These are phyloP conservation scores for Umbelopsis sp. DNA, from an alignment of 371 early-diverging fungal species.

Conservation along the genomic window DNA sequence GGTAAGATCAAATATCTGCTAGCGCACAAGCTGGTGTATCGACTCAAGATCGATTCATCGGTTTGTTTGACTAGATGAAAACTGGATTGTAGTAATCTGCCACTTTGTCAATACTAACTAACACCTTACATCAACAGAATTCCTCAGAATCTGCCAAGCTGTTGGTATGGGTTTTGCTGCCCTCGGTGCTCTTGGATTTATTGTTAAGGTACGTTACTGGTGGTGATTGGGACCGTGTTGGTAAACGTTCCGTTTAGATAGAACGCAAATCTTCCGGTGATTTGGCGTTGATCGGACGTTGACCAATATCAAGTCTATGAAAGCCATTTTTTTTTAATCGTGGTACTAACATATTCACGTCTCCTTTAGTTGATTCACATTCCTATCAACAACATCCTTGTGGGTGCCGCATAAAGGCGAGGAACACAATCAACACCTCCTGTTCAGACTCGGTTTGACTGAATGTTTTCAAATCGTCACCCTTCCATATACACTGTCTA, in stretches of 20 bases:
- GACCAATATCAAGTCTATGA: not conserved
- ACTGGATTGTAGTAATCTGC: not conserved
- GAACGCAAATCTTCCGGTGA: too few relatives aligned
- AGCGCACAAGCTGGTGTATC: not conserved
- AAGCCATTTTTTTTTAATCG: too few relatives aligned
- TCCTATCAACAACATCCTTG: conserved; percentile 99
- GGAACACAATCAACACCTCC: not conserved
- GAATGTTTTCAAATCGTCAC: not conserved
- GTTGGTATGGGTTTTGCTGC: conserved; percentile 96
- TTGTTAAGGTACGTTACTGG: conserved; percentile 78
- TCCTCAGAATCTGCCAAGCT: conserved; percentile 89
- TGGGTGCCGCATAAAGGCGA: conserved; percentile 64
- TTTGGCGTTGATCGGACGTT: too few relatives aligned
- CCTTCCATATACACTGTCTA: conserved; percentile 2
- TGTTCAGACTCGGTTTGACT: not conserved
- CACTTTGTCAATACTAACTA: not conserved
- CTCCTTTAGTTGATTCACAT: conserved; percentile 86
- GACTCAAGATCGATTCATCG: not conserved
- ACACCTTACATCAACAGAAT: conserved; percentile 66
- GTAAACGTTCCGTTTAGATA: not conserved
- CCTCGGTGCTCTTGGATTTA: conserved; percentile 97
- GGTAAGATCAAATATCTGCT: conserved; percentile 55
- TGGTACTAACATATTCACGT: not conserved
- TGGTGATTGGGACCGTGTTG: not conserved
- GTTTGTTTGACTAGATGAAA: not conserved